phyloP scores from a whole-genome alignment of 768 basidiomycete species.

The Asterophora lycoperdoides region DNA sequence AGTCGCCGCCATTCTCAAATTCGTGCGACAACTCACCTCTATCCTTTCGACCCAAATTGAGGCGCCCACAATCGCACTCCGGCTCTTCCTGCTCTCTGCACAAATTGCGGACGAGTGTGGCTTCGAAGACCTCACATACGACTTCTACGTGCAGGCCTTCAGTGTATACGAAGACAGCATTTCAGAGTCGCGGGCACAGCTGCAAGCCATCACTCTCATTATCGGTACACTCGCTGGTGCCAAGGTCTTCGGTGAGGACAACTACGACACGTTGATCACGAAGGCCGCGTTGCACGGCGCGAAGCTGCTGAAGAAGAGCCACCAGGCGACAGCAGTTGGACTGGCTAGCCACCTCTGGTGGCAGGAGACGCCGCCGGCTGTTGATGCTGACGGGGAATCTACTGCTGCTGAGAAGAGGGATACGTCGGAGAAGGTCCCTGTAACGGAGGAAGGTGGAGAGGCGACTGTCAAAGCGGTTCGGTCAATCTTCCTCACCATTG shows the following conservation, averaged over 20 bases:
- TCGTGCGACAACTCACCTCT: slow-evolving; percentile 88
- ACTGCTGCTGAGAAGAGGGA: slow-evolving; percentile 30
- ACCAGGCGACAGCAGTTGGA: slow-evolving; percentile 92
- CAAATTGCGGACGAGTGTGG: slow-evolving; percentile 94
- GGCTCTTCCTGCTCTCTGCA: slow-evolving; percentile 92
- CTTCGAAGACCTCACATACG: slow-evolving; percentile 94
- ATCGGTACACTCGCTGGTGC: slow-evolving; percentile 88
- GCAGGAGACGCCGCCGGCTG: slow-evolving; percentile 62
- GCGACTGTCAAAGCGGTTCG: slow-evolving; percentile 50
- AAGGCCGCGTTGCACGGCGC: slow-evolving; percentile 98
- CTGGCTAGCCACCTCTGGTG: slow-evolving; percentile 98
- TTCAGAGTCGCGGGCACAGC: slow-evolving; percentile 90
- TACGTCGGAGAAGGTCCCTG: slow-evolving; percentile 32
- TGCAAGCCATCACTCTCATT: slow-evolving; percentile 95
- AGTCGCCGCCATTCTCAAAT: slow-evolving; percentile 87
- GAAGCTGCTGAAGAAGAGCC: slow-evolving; percentile 95
- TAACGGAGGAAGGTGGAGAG: slow-evolving; percentile 40
- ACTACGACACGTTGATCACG: slow-evolving; percentile 96
- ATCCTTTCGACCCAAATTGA: slow-evolving; percentile 93
- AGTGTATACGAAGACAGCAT: slow-evolving; percentile 98
- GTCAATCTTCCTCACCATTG: slow-evolving; percentile 11
- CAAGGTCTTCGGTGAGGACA: slow-evolving; percentile 88
- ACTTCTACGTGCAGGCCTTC: slow-evolving; percentile 97
- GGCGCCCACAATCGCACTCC: slow-evolving; percentile 85
- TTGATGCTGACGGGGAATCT: slow-evolving; percentile 35